These are phyloP conservation scores for Inga leiocalycina DNA, from an alignment of 306 rosid genomes.

Conservation along the genomic window DNA sequence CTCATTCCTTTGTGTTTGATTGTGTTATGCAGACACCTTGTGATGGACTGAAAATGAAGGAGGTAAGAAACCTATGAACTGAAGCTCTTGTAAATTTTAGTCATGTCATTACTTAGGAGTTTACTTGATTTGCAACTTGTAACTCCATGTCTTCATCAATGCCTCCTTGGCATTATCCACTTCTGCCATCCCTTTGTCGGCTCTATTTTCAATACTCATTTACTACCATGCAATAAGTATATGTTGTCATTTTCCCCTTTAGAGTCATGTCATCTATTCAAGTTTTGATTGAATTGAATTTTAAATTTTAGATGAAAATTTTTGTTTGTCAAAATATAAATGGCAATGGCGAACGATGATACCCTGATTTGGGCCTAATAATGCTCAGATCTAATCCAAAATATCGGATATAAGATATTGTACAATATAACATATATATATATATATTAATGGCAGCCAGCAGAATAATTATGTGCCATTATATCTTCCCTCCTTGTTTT, in stretches of 20 bases:
- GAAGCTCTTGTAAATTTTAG: constrained; percentile 10
- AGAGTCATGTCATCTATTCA: neutral
- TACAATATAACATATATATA: neutral
- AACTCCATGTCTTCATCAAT: neutral
- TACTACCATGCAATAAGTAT: neutral
- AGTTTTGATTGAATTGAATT: neutral
- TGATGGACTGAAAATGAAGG: constrained; percentile 69
- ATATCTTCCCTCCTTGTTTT: neutral
- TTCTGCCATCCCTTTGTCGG: neutral
- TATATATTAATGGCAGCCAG: neutral
- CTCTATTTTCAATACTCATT: neutral
- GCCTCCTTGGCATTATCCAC: neutral
- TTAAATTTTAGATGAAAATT: neutral
- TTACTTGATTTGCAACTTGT: neutral
- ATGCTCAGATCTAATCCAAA: neutral
- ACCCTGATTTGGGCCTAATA: neutral
- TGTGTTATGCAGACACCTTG: constrained; percentile 71
- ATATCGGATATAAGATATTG: neutral
- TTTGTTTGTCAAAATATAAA: neutral
- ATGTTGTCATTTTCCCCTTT: neutral
- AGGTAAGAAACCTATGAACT: constrained; percentile 53
- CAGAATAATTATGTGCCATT: neutral
- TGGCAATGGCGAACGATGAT: neutral
- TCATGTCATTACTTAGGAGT: neutral
- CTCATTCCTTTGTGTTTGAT: constrained; percentile 15